These are phyloP conservation scores for Cenchrus fungigraminus DNA, from an alignment of 176 grass and related monocot species.

Conservation along the genomic window DNA sequence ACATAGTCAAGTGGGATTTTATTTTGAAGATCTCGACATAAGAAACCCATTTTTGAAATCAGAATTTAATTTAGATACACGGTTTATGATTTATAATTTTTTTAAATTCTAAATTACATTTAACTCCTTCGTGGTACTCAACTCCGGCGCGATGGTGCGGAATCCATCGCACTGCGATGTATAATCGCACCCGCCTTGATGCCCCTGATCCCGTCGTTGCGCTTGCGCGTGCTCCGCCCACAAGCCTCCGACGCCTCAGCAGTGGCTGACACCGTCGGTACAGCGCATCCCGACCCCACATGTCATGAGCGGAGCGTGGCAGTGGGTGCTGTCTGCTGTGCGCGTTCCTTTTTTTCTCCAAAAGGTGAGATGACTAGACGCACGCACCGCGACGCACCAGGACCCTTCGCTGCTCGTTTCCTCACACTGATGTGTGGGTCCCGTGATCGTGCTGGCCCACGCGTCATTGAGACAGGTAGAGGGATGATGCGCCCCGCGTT, in stretches of 20 bases:
- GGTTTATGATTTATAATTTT: no score
- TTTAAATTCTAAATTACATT: no score
- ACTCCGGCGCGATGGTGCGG: no score
- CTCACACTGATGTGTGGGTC: neutral
- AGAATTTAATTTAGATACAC: no score
- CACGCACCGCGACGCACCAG: neutral
- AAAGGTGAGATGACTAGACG: constrained; percentile 5
- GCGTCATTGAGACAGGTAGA: neutral
- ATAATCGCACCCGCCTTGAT: neutral
- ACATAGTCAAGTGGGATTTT: no score
- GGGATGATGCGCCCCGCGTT: neutral
- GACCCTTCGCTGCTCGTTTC: no score
- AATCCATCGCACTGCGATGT: no score
- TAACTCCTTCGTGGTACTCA: no score
- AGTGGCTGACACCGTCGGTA: neutral
- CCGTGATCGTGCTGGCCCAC: fast-evolving
- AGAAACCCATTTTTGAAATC: no score
- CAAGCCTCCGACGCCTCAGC: neutral
- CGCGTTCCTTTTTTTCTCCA: neutral
- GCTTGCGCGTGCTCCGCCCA: neutral
- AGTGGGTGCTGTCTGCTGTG: neutral
- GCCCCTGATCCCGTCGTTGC: constrained; percentile 2
- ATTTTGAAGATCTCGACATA: no score
- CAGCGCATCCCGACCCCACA: fast-evolving
- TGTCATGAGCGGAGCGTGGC: neutral